Evolutionary conservation across 129 eudicot genomes (phyloP), one percentile per base, ranked within the genome.

Genomic region (Artemisia argyi): DNA sequence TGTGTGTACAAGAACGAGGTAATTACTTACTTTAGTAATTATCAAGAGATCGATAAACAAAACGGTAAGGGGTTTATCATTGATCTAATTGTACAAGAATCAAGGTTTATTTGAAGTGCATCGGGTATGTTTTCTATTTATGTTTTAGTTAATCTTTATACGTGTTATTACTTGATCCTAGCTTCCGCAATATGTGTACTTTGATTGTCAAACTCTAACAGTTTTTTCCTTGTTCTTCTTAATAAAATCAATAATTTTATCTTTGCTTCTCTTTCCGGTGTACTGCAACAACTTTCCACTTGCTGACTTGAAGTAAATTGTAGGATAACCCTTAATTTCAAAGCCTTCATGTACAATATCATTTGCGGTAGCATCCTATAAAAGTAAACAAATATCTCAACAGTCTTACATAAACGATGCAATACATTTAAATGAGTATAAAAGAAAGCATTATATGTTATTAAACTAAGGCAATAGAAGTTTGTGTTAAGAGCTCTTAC

Each of bases 341-440:
- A 94, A 90, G 2, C 75, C 73, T 17, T 85, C 93, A 13, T 51
- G 57, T 11, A 87, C 87, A 64, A 80, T 64, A 79, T 94, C 98
- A 83, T 94, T 94, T 64, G 89, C 93, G 67, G 96, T 84, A 48
- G 96, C 96, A 79, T 94, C 98, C 98, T 94, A 66, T 11, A 50
- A 28, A 61, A 53, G 18, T 17, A 68, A 67, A 71, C 32, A 62
- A 39, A 39, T 77, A 61, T 3, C 39, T 11, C 24, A 51, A n/a
- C 54, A 4, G 26, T 62, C 35, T 48, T 18, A 62, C n/a, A 42
- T 18, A 22, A 47, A 60, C 22, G 12, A 72, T 15, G 17, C 17
- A 32, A 12, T 32, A 18, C 26, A 22, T 26, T 30, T 62, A 8
- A 11, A 1, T 30, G n/a, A 39, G 46, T 39, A 1, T 39, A 39